Conservation (phyloP, 2,329 filamentous ascomycete genomes). For the Pyrenophora seminiperda region DNA sequence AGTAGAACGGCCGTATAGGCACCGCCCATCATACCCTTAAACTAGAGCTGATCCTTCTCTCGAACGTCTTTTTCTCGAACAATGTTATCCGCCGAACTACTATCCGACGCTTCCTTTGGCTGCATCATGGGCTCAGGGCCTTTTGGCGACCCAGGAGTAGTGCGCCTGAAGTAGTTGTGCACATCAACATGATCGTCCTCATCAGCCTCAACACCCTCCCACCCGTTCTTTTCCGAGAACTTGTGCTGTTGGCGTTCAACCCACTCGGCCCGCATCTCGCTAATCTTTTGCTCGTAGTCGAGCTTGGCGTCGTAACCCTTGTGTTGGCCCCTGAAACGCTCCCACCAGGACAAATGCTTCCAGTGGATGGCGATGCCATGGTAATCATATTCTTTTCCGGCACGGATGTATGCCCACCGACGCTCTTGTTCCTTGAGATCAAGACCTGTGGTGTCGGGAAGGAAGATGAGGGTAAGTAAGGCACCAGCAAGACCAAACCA, state of each 20-base stretch:
- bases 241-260: slow-evolving; percentile 62
- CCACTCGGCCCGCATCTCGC: slow-evolving; percentile 71
- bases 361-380: slow-evolving; percentile 93
- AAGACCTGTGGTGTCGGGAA: slow-evolving; percentile 95
- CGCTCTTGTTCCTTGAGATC: slow-evolving; percentile 98
- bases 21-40: too few relatives aligned
- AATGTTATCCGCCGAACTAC: slow-evolving; percentile 19
- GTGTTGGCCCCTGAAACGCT: slow-evolving; percentile 76
- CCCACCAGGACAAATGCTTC: slow-evolving; percentile 85
- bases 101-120: slow-evolving; percentile 21
- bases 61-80: slow-evolving; percentile 11
- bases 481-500: slow-evolving; percentile 94
- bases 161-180: slow-evolving; percentile 43
- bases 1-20: too few relatives aligned
- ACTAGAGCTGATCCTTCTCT: background rate
- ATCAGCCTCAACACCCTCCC: slow-evolving; percentile 35
- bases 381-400: slow-evolving; percentile 79
- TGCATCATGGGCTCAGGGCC: slow-evolving; percentile 26
- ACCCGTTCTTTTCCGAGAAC: slow-evolving; percentile 40
- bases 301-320: slow-evolving; percentile 75
- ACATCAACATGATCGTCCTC: slow-evolving; percentile 40
- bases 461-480: slow-evolving; percentile 79
- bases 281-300: slow-evolving; percentile 83
- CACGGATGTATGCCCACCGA: slow-evolving; percentile 84
- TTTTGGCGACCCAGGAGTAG: slow-evolving; percentile 18